Evolutionary conservation across 169 alveolate species (phyloP), one percentile per base, ranked within the genome.

Genomic region (Eimeria tenella): DNA sequence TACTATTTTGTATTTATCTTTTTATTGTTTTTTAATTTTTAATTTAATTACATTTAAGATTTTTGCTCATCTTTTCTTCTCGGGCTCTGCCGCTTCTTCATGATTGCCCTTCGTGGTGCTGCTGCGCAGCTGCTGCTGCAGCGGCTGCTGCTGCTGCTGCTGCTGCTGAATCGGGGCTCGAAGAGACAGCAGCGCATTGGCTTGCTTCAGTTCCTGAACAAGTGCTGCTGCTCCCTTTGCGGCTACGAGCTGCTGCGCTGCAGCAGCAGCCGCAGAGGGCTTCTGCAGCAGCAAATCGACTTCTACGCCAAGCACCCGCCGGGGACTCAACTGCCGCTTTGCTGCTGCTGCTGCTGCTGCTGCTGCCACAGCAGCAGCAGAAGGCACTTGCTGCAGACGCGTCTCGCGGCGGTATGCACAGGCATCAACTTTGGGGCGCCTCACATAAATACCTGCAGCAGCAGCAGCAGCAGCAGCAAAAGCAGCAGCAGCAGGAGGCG

Each of bases 361-460:
- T 8, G 82, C 82, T n/a, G 82, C 82, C 17, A 63, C n/a, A 63
- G 74, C 74, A 71, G 82, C 62, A 77, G 70, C 87, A 53, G 65
- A 71, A 21, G 56, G 55, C 10, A 71, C 82, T 31, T 71, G 56
- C 50, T 31, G 82, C 56, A 71, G 82, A 19, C 82, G 82, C 53
- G 82, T 63, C 74, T 63, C 74, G 9, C 74, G 17, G 10, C 74
- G 23, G 53, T 71, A 31, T 21, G 56, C 17, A 13, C n/a, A 19
- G 17, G 55, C 82, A 21, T 19, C 82, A 71, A 25, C 56, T 71
- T 71, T 71, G 9, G 7, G 82, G 19, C 82, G 56, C 50, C 17
- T 25, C 82, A 71, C 11, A 3, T n/a, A 71, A 10, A 71, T 55
- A 71, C 82, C 82, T 71, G 82, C 13, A 15, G 74, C 11, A 15